Percentiles rank a stretch among this genome's conserved stretches.
Evolutionary conservation across 2,329 filamentous ascomycete genomes (phyloP).

Genomic region (Ophiostoma sp.): DNA sequence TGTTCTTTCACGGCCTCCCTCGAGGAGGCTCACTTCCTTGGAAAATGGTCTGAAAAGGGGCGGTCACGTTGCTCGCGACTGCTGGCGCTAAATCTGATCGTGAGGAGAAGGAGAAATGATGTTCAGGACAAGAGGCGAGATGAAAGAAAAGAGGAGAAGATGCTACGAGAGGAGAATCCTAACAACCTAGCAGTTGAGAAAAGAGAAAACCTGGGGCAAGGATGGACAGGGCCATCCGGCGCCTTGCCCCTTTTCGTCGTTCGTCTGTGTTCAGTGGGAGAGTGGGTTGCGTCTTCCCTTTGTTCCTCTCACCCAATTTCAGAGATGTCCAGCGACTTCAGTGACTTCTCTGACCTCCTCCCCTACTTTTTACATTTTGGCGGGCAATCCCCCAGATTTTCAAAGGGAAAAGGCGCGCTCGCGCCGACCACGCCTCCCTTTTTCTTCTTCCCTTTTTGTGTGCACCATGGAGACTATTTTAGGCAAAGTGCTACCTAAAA

Average conservation of each 20-base stretch:
- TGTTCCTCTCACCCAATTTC: background rate
- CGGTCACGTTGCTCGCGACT: background rate
- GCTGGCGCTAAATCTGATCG: background rate
- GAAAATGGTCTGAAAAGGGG: background rate
- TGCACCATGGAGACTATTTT: background rate
- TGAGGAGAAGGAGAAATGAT: background rate
- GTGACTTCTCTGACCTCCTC: background rate
- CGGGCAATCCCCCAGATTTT: conserved; percentile 22
- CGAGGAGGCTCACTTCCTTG: background rate
- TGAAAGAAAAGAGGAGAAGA: background rate
- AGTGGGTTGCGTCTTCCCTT: background rate
- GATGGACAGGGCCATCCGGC: conserved; percentile 4
- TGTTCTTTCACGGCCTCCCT: background rate
- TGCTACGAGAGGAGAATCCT: background rate
- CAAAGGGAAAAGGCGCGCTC: background rate
- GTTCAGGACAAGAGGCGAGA: conserved; percentile 1
- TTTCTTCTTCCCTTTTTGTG: background rate
- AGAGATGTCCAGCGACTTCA: background rate
- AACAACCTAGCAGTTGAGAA: no score
- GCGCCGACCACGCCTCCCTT: background rate
- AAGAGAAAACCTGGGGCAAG: conserved; percentile 3
- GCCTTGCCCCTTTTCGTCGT: conserved; percentile 7
- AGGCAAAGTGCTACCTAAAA: background rate
- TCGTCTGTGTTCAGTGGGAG: background rate
- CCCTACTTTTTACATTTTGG: background rate